Percentiles rank a stretch among this genome's conserved stretches.
Evolutionary conservation across 202 grass and related monocot genomes (phyloP).

Genomic region (Eragrostis tef): DNA sequence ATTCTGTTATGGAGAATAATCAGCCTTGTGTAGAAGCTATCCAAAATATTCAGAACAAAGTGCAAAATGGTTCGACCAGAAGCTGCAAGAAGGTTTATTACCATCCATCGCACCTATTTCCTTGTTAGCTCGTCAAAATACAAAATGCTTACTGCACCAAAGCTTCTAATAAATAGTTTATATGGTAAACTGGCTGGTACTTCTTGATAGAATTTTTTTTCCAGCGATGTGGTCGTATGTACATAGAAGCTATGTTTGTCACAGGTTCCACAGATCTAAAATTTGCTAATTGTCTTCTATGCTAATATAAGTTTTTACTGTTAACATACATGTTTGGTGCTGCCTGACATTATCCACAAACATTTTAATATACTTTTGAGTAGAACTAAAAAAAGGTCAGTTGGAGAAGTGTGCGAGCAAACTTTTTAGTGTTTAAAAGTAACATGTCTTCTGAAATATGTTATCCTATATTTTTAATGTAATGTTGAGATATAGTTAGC

Average conservation of each 20-base stretch:
- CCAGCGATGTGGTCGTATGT: slow-evolving; percentile 1
- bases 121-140: slow-evolving; percentile 6
- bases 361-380: background rate
- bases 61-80: slow-evolving; percentile 62
- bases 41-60: slow-evolving; percentile 61
- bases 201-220: background rate
- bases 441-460: background rate
- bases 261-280: background rate
- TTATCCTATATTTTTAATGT: background rate
- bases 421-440: background rate
- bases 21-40: slow-evolving; percentile 44
- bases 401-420: background rate
- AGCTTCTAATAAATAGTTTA: background rate
- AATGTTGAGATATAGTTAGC: background rate
- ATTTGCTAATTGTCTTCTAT: slow-evolving; percentile 22
- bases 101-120: slow-evolving; percentile 17
- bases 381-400: background rate
- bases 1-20: slow-evolving; percentile 56
- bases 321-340: background rate
- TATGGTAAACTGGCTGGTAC: slow-evolving; percentile 13
- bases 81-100: slow-evolving; percentile 83
- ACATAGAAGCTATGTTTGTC: slow-evolving; percentile 13
- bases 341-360: background rate
- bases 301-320: slow-evolving; percentile 12
- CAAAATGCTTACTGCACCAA: background rate